Evolutionary conservation across 2,329 filamentous ascomycete species (phyloP).

Genomic region (Ceratocystis smalleyi): DNA sequence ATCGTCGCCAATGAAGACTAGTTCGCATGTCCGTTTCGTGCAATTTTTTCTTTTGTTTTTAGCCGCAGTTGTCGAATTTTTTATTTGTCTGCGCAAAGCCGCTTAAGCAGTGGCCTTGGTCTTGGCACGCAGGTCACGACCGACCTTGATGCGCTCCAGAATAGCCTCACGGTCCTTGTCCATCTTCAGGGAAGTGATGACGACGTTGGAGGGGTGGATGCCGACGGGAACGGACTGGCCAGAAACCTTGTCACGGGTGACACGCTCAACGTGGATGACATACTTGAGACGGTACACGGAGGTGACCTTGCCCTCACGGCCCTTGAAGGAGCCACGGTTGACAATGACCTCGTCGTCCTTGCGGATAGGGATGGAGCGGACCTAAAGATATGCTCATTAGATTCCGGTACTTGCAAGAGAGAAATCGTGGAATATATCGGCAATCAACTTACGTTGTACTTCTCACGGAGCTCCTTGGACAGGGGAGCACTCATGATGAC

Average conservation of each 20-base stretch:
- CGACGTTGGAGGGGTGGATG: conserved; percentile 90
- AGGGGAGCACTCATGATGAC: conserved; percentile 94
- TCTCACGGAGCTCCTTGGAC: conserved; percentile 92
- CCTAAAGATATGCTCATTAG: conserved; percentile 34
- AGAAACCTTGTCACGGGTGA: conserved; percentile 92
- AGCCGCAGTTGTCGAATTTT: conserved; percentile 3
- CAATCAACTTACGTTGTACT: conserved; percentile 72
- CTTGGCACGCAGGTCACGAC: conserved; percentile 62
- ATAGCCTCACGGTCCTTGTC: conserved; percentile 88
- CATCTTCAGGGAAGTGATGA: conserved; percentile 98
- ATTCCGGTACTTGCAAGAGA: neutral
- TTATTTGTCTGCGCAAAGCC: conserved; percentile 8
- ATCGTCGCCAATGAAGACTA: conserved; percentile 7
- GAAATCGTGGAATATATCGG: neutral
- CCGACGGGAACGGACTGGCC: conserved; percentile 90
- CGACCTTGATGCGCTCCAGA: conserved; percentile 67
- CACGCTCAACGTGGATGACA: conserved; percentile 90
- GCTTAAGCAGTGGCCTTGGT: conserved; percentile 39
- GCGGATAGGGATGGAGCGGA: conserved; percentile 90
- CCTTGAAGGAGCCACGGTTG: conserved; percentile 88
- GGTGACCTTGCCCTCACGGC: conserved; percentile 94
- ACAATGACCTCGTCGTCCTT: conserved; percentile 94
- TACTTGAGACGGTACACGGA: conserved; percentile 98
- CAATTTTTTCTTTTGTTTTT: conserved; percentile 13
- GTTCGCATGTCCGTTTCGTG: conserved; percentile 11